Evolutionary conservation across 495 filamentous ascomycete species (phyloP), one percentile per base, ranked within the genome.

Genomic region (Penicillium taxi): DNA sequence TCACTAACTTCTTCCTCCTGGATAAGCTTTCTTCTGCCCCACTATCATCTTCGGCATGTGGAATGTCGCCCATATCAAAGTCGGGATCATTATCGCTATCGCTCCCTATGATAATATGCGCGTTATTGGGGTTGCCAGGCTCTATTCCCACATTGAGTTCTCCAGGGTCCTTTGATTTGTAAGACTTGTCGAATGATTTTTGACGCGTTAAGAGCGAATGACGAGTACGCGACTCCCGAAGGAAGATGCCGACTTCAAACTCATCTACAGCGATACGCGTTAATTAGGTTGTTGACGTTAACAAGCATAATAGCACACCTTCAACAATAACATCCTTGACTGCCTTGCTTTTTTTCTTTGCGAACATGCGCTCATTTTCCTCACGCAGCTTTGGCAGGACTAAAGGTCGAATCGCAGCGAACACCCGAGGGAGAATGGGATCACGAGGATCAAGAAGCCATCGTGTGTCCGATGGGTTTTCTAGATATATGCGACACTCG

Each of bases 401-500:
- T 13, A 87, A 64, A 0, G 87, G 89, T 9, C 84, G 80, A 14
- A 96, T 80, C 26, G 78, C 80, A 49, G 81, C 74, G 38, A 96
- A 86, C 44, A 96, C 77, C 36, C 80, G 81, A 9, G 80, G 81
- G 7, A 98, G 74, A 19, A 87, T 72, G 1, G 82, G 78, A 42
- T 84, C 68, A 29, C 77, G 73, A 12, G 80, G 59, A 31, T 57
- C 45, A 29, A 94, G 73, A 6, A 98, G 78, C 91, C 91, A 98
- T 41, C 78, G 69, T 26, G 80, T 73, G 28, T 93, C 80, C 6
- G 82, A 75, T 2, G 91, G 91, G 39, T 84, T 86, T 39, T 96
- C 91, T 28, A 95, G 77, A 61, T 95, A 98, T 49, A 98, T 90
- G 26, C 90, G 86, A 32, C 81, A 84, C 72, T 98, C 91, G 30